Evolutionary conservation across 306 rosid genomes (phyloP), one percentile per base, ranked within the genome.

Genomic region (Rosa rugosa): DNA sequence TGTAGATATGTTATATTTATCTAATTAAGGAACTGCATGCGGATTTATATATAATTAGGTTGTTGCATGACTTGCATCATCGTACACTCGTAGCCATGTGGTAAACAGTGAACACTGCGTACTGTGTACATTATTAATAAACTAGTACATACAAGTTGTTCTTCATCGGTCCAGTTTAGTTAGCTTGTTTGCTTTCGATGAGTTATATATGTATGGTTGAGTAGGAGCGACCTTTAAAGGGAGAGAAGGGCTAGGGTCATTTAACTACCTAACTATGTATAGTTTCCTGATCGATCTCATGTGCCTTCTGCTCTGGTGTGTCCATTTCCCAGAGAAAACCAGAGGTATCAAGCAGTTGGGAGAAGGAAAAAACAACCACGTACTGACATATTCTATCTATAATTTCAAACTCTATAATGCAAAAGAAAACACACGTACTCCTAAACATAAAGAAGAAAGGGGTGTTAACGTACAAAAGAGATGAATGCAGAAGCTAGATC

Each of bases 241-340:
- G 41, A 2, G 44, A 42, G 42, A 63, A 31, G 44, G 69, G 69
- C 41, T 62, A 6, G 67, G 67, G 67, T 62, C 67, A 27, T 12
- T 56, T 56, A 4, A 7, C 25, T 59, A 23, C 4, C 17, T 11
- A 23, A 11, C 16, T 11, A 10, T 54, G 23, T 22, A 9, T 3
- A 11, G 18, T 25, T 60, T 60, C 38, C 69, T 16, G 11, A 64
- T 14, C 20, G 68, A 27, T 13, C 18, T 63, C 69, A 64, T 34
- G 69, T 64, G 44, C 44, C 44, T 64, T 14, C 69, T 34, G 69
- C 34, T 64, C 5, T 64, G 69, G 44, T 64, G 69, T 64, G 69
- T 34, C 4, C 69, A 64, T 64, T 64, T 64, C 69, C 69, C 20
- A 64, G 16, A 34, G 4, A 44, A 64, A 34, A 27, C 11, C 69